These are phyloP conservation scores for Chaetothyriales sp. DNA, from an alignment of 2,329 filamentous ascomycete species.

Conservation along the genomic window DNA sequence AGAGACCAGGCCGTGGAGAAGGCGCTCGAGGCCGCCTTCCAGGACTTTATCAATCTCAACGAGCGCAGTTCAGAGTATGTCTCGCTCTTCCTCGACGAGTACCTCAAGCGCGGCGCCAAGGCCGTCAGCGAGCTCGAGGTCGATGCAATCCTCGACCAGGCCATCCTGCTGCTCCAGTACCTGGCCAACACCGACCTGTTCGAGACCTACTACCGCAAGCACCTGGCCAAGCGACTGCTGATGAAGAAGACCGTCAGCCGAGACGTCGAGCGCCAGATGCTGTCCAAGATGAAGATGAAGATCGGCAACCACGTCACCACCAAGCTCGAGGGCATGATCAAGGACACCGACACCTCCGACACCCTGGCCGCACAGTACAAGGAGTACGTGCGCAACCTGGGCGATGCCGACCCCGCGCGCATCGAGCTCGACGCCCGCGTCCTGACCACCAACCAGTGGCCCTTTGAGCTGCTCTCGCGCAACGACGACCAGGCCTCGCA, in stretches of 20 bases:
- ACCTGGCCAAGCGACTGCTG: slow-evolving; percentile 73
- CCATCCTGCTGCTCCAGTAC: slow-evolving; percentile 75
- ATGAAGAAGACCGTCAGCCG: slow-evolving; percentile 81
- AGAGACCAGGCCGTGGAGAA: slow-evolving; percentile 67
- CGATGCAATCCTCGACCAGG: slow-evolving; percentile 72
- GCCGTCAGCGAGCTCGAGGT: slow-evolving; percentile 84
- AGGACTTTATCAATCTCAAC: slow-evolving; percentile 90
- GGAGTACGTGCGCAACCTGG: slow-evolving; percentile 48
- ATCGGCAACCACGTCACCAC: slow-evolving; percentile 86
- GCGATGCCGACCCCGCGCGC: slow-evolving; percentile 44
- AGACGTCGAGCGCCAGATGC: slow-evolving; percentile 90
- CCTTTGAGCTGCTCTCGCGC: slow-evolving; percentile 67
- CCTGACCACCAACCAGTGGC: slow-evolving; percentile 90
- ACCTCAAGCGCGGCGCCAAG: slow-evolving; percentile 83
- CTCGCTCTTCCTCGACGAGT: slow-evolving; percentile 93
- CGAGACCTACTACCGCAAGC: slow-evolving; percentile 95
- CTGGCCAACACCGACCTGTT: slow-evolving; percentile 88
- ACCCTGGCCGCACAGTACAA: slow-evolving; percentile 70
- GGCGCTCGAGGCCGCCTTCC: slow-evolving; percentile 72
- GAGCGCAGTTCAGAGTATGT: slow-evolving; percentile 76
- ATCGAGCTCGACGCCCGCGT: slow-evolving; percentile 75
- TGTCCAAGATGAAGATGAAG: slow-evolving; percentile 92
- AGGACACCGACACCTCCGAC: slow-evolving; percentile 78
- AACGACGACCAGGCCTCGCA: slow-evolving; percentile 36
- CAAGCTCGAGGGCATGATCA: slow-evolving; percentile 95